Conservation (phyloP, 306 rosid genomes). For the Lathyrus tuberosus region DNA sequence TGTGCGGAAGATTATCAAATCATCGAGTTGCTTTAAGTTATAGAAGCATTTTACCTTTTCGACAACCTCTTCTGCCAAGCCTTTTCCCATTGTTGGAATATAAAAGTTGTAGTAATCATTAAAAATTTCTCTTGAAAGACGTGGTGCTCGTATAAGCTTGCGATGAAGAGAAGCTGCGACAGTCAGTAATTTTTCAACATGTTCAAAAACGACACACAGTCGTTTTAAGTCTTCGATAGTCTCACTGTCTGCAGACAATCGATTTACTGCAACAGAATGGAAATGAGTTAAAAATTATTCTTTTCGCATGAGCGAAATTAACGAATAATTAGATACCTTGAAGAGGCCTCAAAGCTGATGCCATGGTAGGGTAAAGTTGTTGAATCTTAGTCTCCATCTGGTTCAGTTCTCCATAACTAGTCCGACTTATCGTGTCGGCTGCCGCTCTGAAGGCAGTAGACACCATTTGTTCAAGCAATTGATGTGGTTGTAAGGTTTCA, state of each 20-base stretch:
- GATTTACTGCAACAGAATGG: conserved; percentile 62
- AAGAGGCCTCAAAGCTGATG: conserved; percentile 67
- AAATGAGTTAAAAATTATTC: conserved; percentile 26
- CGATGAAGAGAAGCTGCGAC: conserved; percentile 90
- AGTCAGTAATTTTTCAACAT: conserved; percentile 72
- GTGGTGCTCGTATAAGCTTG: conserved; percentile 74
- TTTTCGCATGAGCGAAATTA: conserved; percentile 13
- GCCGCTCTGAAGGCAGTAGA: conserved; percentile 87
- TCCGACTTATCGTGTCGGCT: conserved; percentile 70
- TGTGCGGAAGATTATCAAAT: conserved; percentile 10
- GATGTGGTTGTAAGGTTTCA: conserved; percentile 81
- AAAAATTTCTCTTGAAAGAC: conserved; percentile 77
- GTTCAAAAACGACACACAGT: conserved; percentile 71
- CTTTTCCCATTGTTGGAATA: conserved; percentile 67
- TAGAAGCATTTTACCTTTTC: conserved; percentile 56
- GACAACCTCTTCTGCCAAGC: conserved; percentile 45
- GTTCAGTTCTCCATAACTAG: conserved; percentile 76
- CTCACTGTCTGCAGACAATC: conserved; percentile 69
- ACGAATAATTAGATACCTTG: conserved; percentile 56
- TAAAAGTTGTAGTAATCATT: conserved; percentile 65
- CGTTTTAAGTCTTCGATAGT: conserved; percentile 68
- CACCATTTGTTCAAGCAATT: conserved; percentile 91
- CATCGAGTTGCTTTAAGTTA: background rate
- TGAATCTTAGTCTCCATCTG: conserved; percentile 76
- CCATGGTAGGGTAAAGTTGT: conserved; percentile 78